Evolutionary conservation across 192 early-diverging fungal genomes (phyloP).

Genomic region (Coemansia sp.): DNA sequence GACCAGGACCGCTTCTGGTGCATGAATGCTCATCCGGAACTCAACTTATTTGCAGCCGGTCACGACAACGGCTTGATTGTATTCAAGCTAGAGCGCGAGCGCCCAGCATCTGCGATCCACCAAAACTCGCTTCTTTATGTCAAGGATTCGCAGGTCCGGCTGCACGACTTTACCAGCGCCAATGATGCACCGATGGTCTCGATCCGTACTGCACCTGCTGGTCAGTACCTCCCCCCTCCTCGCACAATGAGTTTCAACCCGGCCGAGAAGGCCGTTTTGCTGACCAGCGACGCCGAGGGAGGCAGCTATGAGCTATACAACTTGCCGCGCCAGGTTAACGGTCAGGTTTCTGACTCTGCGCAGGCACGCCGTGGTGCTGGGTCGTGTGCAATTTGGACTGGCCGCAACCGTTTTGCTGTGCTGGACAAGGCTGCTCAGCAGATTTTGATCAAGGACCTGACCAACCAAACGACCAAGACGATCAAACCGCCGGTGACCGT

Average conservation of each 20-base stretch:
- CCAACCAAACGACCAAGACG: conserved; percentile 86
- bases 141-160: conserved; percentile 81
- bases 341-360: conserved; percentile 28
- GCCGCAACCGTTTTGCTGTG: conserved; percentile 97
- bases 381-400: conserved; percentile 85
- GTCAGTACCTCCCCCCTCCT: conserved; percentile 72
- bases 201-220: conserved; percentile 68
- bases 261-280: conserved; percentile 84
- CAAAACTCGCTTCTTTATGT: conserved; percentile 86
- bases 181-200: conserved; percentile 79
- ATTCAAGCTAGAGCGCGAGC: conserved; percentile 97
- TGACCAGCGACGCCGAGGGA: conserved; percentile 81
- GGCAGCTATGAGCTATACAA: conserved; percentile 89
- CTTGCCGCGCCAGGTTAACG: conserved; percentile 69
- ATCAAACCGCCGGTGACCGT: conserved; percentile 77
- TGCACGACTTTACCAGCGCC: conserved; percentile 76
- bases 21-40: conserved; percentile 91
- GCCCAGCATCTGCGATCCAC: conserved; percentile 85
- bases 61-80: conserved; percentile 98
- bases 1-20: conserved; percentile 98
- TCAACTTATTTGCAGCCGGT: conserved; percentile 97
- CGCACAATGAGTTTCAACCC: conserved; percentile 92
- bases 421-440: conserved; percentile 81
- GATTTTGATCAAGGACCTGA: conserved; percentile 84
- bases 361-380: conserved; percentile 81